Evolutionary conservation across 345 rosid species (phyloP), one percentile per base, ranked within the genome.

Genomic region (Eucalyptus tenuipes): DNA sequence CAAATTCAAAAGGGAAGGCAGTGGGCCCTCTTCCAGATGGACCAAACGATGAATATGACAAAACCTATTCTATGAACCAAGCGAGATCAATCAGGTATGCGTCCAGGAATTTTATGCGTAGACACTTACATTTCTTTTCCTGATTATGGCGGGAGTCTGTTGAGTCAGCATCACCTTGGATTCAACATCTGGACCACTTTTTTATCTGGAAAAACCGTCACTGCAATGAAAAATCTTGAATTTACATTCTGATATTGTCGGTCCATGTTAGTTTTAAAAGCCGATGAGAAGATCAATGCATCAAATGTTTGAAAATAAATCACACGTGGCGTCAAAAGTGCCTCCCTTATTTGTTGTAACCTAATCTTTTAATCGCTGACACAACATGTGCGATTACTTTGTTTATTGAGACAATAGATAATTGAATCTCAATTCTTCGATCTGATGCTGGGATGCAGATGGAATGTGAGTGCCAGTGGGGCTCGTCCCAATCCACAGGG

Each of bases 401-500:
- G 82, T 75, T 75, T 37, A 20, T 7, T 75, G 82, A 75, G 47
- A 40, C 45, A 40, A 37, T 40, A 75, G 15, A 75, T 3, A 75
- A 75, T 37, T 40, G 47, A 75, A 75, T 18, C 84, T 75, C 29
- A n/a, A 40, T 85, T 85, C 59, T 25, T 37, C 50, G 87, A 45
- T 85, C 87, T 86, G 87, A 31, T 6, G 25, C 61, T n/a, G 55
- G 86, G 87, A 49, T 92, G 92, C 92, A 97, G 99, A 86, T 98
- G 99, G 99, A 95, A 98, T 91, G 99, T 97, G 61, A 91, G 98
- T 84, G 99, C 99, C 1, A 98, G 99, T 82, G 99, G 99, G 85
- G 99, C 99, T 7, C 98, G 99, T 29, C 99, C 99, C 79, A 98
- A 98, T 87, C 99, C 99, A 10, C 99, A 98, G 89, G 99, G 99